Percentiles rank a stretch among this genome's conserved stretches.
Evolutionary conservation across 2,329 filamentous ascomycete genomes (phyloP).

Genomic region (Pseudohalonectria lignicola): DNA sequence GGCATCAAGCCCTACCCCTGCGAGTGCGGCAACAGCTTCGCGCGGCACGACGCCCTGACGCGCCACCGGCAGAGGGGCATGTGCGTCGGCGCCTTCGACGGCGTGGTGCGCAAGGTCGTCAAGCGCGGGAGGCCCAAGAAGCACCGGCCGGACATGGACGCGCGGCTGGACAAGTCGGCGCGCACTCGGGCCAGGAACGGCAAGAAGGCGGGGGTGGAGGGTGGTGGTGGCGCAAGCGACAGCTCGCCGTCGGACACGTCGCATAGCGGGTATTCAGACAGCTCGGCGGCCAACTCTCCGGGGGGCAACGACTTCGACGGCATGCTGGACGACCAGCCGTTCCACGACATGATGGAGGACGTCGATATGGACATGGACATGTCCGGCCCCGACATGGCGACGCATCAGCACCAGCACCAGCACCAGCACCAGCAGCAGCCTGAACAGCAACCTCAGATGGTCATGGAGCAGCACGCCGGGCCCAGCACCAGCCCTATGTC

Average conservation of each 20-base stretch:
- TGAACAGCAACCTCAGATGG: neutral
- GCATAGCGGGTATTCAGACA: slow-evolving; percentile 45
- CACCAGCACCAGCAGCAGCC: neutral
- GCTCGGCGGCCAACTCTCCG: slow-evolving; percentile 43
- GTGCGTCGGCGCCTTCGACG: slow-evolving; percentile 91
- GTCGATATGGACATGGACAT: neutral
- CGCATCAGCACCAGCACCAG: neutral
- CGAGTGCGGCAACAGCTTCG: slow-evolving; percentile 88
- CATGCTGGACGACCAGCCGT: slow-evolving; percentile 21
- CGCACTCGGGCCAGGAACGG: slow-evolving; percentile 45
- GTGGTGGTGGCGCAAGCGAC: slow-evolving; percentile 20
- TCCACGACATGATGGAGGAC: slow-evolving; percentile 31
- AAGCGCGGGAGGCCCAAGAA: slow-evolving; percentile 56
- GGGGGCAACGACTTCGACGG: slow-evolving; percentile 30
- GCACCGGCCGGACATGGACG: slow-evolving; percentile 44
- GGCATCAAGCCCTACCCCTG: slow-evolving; percentile 93
- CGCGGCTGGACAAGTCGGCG: slow-evolving; percentile 45
- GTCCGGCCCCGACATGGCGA: too few relatives aligned
- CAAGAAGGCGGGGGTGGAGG: slow-evolving; percentile 15
- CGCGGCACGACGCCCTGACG: slow-evolving; percentile 88
- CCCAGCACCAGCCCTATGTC: neutral
- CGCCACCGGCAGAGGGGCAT: slow-evolving; percentile 90
- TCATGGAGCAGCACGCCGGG: too few relatives aligned
- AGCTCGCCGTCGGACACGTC: slow-evolving; percentile 34
- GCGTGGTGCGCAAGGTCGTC: slow-evolving; percentile 48